Evolutionary conservation across 495 filamentous ascomycete genomes (phyloP), one percentile per base, ranked within the genome.

Genomic region (Neurospora sublineolata): DNA sequence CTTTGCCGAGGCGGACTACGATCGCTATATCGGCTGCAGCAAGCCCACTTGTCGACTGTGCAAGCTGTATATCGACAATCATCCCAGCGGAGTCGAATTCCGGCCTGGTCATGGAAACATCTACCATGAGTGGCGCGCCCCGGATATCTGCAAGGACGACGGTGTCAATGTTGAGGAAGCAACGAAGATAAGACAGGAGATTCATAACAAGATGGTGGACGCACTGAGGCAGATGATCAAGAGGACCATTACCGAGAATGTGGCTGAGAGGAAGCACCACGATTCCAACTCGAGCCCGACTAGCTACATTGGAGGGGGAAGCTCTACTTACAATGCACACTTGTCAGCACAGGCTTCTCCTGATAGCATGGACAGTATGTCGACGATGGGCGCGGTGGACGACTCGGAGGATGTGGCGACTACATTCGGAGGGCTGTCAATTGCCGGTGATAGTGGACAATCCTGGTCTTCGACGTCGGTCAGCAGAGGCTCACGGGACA

Each of bases 21-120:
- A 77, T 4, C 37, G 60, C 6, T 83, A 82, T 69, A 79, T 83
- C 6, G 81, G 81, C 39, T 70, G 71, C 69, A 80, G 79, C 75
- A 84, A 84, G 72, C 81, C 82, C 2, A 79, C 81, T 0, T 84
- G 82, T 44, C 75, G 73, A 3, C 78, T 82, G 10, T 83, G 82
- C 68, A 6, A 67, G 1, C 69, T 76, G 12, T 84, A 82, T 39
- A 80, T 83, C 41, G 39, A 33, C 4, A 67, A 67, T 0, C 78
- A 81, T n/a, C 60, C 67, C 2, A 70, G 52, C 1, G 69, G 76
- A 0, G 73, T 81, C 2, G 52, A 73, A 8, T 72, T 77, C 11
- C 80, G 81, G 11, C 20, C 40, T 16, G 71, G 75, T 0, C 80
- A 82, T 41, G 41, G 73, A 12, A 83, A 82, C 64, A 18, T 82